Conservation (phyloP, 2,329 filamentous ascomycete species). For the Chrysoporthe deuterocubensis region DNA sequence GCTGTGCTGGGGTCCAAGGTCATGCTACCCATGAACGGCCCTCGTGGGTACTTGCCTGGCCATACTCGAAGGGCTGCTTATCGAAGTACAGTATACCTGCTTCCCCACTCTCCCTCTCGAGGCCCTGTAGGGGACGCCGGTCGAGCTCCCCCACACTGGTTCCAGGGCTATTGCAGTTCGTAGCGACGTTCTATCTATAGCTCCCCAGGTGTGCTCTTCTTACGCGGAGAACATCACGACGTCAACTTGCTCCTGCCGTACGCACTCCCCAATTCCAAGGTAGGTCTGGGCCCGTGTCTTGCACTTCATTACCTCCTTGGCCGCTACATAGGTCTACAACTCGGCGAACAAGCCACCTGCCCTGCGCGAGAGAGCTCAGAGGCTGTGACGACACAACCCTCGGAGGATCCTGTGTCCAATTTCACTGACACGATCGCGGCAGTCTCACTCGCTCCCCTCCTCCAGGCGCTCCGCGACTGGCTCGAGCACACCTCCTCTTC, state of each 20-base stretch:
- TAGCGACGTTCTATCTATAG: slow-evolving; percentile 16
- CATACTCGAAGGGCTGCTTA: neutral
- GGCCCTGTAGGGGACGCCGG: neutral
- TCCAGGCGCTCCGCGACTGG: slow-evolving; percentile 4
- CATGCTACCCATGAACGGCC: neutral
- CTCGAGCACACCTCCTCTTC: neutral
- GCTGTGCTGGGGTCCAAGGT: slow-evolving; percentile 8
- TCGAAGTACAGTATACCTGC: neutral
- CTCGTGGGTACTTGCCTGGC: neutral
- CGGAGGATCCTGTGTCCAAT: neutral
- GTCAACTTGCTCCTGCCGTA: slow-evolving; percentile 1
- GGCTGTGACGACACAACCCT: slow-evolving; percentile 12
- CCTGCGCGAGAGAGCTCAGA: neutral
- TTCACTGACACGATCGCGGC: slow-evolving; percentile 17
- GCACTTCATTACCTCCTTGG: neutral
- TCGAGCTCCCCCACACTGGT: slow-evolving; percentile 12
- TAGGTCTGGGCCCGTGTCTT: neutral
- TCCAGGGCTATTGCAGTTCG: slow-evolving; percentile 8
- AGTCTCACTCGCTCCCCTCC: slow-evolving; percentile 2
- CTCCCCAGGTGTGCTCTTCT: slow-evolving; percentile 10
- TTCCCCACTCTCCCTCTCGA: neutral
- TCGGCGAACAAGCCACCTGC: neutral
- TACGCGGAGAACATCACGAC: slow-evolving; percentile 16
- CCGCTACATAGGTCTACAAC: neutral
- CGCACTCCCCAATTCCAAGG: neutral